phyloP scores from a whole-genome alignment of 306 rosid species.

The Pterocarpus santalinus region DNA sequence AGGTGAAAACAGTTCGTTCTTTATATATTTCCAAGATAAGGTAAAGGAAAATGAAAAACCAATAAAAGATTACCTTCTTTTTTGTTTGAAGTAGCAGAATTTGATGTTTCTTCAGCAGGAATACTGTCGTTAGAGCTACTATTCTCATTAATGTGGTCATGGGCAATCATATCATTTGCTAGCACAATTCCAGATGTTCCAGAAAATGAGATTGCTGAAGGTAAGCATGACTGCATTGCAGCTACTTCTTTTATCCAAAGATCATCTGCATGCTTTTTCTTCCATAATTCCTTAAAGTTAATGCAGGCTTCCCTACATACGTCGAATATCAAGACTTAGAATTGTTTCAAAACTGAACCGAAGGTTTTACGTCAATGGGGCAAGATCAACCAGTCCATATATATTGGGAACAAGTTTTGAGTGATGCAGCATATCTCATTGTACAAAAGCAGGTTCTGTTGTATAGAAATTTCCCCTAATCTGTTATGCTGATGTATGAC shows the following conservation, averaged over 20 bases:
- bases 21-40: not conserved
- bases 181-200: conserved; percentile 63
- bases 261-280: conserved; percentile 63
- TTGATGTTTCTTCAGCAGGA: conserved; percentile 51
- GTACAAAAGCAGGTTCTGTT: too few relatives aligned
- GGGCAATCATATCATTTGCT: conserved; percentile 50
- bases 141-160: conserved; percentile 43
- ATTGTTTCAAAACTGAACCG: not conserved
- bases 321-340: conserved; percentile 19
- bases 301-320: conserved; percentile 66
- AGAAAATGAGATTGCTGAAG: conserved; percentile 52
- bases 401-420: conserved; percentile 19
- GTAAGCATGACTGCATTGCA: conserved; percentile 62
- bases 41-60: conserved; percentile 20
- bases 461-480: too few relatives aligned
- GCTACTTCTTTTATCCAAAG: conserved; percentile 69
- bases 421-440: not conserved
- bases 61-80: conserved; percentile 51
- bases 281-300: conserved; percentile 63
- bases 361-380: conserved; percentile 35
- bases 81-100: conserved; percentile 38
- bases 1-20: conserved; percentile 4
- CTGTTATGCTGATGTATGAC: too few relatives aligned
- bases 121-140: conserved; percentile 48
- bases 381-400: not conserved